Base-by-base conservation (phyloP, 2,329 filamentous ascomycete species). In the Fusarium sp. region DNA sequence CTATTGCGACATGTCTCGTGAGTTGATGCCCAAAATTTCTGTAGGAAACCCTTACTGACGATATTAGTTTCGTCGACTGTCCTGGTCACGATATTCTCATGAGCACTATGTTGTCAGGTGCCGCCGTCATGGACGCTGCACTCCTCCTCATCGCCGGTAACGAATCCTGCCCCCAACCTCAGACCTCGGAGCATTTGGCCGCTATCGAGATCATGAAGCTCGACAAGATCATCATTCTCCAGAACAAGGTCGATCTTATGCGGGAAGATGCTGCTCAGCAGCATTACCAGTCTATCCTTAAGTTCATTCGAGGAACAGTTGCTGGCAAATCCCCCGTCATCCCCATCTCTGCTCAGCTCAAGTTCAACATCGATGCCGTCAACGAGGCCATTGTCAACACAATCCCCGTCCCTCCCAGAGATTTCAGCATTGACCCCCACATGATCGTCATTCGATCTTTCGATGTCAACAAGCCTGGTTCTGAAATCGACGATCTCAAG, bases 121-220 rank as follows among this genome's bases (percentile, higher is more conserved):
- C 96, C 74, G 96, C 96, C 69, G 96, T 99, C 87, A 99, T 99
- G 96, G 96, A 99, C 82, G 96, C 96, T 69, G 96, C 96, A 19
- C 88, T 99, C 62, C 89, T 99, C 56, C 87, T 99, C 54, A 97
- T 99, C 78, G 96, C 96, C 65, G 96, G 96, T 79, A 99, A 99
- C 84, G 96, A 99, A 90, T 90, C 93, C 51, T 98, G 96, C 84
- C 96, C 96, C 32, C 96, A 99, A 82, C 96, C 96, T 49, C 96
- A 99, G 83, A 99, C 96, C 19, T 97, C 95, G 23, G 96, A 99
- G 84, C 96, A 99, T 86, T 86, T 99, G 84, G 96, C 96, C 71
- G 96, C 96, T 70, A 98, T 99, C 77, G 96, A 99, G 82, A 99
- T 99, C 79, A 99, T 99, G 96, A 99, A 99, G 87, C 89, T 99